Conservation (phyloP, 2,329 filamentous ascomycete species). For the Penicillium verrucosum region DNA sequence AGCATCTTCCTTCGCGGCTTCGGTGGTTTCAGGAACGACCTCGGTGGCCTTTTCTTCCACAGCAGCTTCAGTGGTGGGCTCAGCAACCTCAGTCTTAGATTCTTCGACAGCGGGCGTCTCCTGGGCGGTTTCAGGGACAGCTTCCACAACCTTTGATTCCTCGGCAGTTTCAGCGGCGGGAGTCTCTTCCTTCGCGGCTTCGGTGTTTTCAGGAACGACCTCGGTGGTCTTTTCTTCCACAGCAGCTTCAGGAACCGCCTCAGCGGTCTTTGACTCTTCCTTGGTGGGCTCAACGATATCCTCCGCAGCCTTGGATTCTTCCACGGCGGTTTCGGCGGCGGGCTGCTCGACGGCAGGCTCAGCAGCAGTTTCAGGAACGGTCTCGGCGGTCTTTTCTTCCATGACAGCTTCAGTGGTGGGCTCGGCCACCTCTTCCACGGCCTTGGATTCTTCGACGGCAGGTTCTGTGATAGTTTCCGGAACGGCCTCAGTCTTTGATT, state of each 20-base stretch:
- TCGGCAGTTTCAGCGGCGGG: conserved; percentile 7
- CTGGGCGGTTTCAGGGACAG: background rate
- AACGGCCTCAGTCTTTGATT: background rate
- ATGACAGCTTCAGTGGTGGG: background rate
- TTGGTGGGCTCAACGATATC: background rate
- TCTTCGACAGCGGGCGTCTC: background rate
- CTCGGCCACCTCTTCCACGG: background rate
- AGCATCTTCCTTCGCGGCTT: conserved; percentile 5
- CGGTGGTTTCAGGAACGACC: background rate
- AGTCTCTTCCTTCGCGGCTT: conserved; percentile 7
- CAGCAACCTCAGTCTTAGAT: background rate
- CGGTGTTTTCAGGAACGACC: background rate
- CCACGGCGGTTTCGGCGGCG: background rate
- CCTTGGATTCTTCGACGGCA: background rate
- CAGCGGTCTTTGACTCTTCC: background rate
- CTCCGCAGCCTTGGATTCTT: conserved; percentile 9
- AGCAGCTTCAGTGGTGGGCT: background rate
- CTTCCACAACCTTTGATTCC: background rate
- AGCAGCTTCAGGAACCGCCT: background rate
- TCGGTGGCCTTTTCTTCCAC: conserved; percentile 1
- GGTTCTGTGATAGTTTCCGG: conserved; percentile 6
- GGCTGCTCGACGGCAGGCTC: conserved; percentile 1
- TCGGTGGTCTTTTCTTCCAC: conserved; percentile 8
- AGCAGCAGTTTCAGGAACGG: conserved; percentile 6
- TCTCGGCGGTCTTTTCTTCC: conserved; percentile 1